These are phyloP conservation scores for Zygosaccharomyces gambellarensis DNA, from an alignment of 805 yeast species.

Conservation along the genomic window DNA sequence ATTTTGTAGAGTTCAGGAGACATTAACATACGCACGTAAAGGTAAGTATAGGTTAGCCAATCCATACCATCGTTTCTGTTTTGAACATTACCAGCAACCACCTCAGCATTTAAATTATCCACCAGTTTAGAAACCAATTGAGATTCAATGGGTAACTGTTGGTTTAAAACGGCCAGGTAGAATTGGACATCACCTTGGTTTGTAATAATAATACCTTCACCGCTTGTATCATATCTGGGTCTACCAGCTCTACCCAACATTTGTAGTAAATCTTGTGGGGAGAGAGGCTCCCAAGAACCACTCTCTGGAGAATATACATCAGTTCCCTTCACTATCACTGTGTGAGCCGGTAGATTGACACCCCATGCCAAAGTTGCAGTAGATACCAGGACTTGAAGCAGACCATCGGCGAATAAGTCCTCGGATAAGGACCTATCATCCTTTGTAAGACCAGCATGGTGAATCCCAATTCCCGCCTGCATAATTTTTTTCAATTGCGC, in stretches of 20 bases:
- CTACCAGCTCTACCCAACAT: slow-evolving; percentile 99
- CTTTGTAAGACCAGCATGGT: slow-evolving; percentile 82
- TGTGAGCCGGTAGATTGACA: slow-evolving; percentile 91
- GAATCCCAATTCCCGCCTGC: slow-evolving; percentile 76
- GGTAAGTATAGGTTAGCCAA: slow-evolving; percentile 79
- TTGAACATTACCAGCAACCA: slow-evolving; percentile 64
- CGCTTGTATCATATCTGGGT: slow-evolving; percentile 86
- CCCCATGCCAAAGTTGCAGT: slow-evolving; percentile 98
- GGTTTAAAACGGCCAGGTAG: slow-evolving; percentile 84
- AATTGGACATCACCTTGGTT: slow-evolving; percentile 81
- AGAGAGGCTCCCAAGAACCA: slow-evolving; percentile 85
- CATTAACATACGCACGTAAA: slow-evolving; percentile 69
- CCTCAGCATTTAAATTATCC: slow-evolving; percentile 81
- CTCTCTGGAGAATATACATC: slow-evolving; percentile 87
- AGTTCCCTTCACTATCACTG: slow-evolving; percentile 90
- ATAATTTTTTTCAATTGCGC: slow-evolving; percentile 53
- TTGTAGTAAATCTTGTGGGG: slow-evolving; percentile 91
- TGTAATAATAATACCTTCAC: slow-evolving; percentile 92
- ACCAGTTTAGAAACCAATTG: slow-evolving; percentile 67
- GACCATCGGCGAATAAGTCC: slow-evolving; percentile 84
- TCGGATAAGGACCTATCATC: slow-evolving; percentile 74
- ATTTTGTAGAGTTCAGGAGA: slow-evolving; percentile 74
- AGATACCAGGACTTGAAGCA: slow-evolving; percentile 75
- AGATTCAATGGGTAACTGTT: slow-evolving; percentile 89
- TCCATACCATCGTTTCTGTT: slow-evolving; percentile 60